Evolutionary conservation across 73 alveolate genomes (phyloP).

Genomic region (Paramecium sonneborni): DNA sequence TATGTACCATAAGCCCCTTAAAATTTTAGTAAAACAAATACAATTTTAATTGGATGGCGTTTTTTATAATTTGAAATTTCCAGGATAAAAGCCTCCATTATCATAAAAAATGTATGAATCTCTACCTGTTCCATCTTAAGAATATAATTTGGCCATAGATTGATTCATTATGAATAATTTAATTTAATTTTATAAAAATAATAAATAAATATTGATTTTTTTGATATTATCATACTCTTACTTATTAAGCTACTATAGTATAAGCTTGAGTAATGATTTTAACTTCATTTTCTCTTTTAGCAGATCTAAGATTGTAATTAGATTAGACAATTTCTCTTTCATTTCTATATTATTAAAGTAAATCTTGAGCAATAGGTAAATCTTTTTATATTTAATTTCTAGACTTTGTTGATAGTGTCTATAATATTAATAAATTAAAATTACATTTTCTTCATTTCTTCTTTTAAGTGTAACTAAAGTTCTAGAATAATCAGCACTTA

Average conservation of each 20-base stretch:
- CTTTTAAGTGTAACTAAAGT: neutral
- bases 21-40: neutral
- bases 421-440: neutral
- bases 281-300: conserved; percentile 54
- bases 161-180: neutral
- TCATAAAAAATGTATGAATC: conserved; percentile 56
- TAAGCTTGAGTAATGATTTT: conserved; percentile 38
- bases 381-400: conserved; percentile 12
- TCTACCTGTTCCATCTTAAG: conserved; percentile 68
- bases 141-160: conserved; percentile 50
- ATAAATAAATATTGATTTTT: neutral
- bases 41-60: neutral
- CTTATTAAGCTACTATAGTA: conserved; percentile 48
- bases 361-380: conserved; percentile 48
- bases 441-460: conserved; percentile 51
- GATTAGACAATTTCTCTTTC: conserved; percentile 10
- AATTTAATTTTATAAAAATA: neutral
- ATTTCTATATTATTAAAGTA: neutral
- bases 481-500: conserved; percentile 15
- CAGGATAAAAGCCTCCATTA: conserved; percentile 65
- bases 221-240: conserved; percentile 6
- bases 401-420: neutral
- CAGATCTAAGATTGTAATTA: conserved; percentile 4
- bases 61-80: neutral
- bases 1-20: conserved; percentile 47